Evolutionary conservation across 345 rosid genomes (phyloP).

Genomic region (Eucalyptus camaldulensis): DNA sequence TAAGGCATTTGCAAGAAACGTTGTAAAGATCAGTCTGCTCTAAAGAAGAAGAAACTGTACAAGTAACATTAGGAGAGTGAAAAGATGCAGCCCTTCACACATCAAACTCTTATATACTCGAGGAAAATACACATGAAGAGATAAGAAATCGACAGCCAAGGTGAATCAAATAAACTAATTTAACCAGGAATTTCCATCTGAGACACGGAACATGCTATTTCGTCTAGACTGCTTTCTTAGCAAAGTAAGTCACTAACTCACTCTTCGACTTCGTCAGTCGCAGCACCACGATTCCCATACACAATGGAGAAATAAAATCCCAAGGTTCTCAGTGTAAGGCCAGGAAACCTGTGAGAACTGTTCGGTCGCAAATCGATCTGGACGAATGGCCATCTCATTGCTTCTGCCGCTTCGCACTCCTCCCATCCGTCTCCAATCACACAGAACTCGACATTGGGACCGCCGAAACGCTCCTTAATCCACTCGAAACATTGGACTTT

Average conservation of each 20-base stretch:
- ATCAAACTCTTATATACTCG: neutral
- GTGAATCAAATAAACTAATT: neutral
- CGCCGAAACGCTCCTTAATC: slow-evolving; percentile 48
- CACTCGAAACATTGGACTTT: slow-evolving; percentile 64
- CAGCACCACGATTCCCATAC: slow-evolving; percentile 24
- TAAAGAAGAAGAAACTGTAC: neutral
- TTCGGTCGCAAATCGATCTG: slow-evolving; percentile 56
- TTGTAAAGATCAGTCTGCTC: neutral
- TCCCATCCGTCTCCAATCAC: slow-evolving; percentile 88
- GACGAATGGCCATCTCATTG: slow-evolving; percentile 82
- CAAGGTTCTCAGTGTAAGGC: slow-evolving; percentile 53
- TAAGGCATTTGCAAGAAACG: neutral
- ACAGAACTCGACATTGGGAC: slow-evolving; percentile 45
- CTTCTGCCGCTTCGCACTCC: slow-evolving; percentile 79
- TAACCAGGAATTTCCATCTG: neutral
- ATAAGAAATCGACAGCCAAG: neutral
- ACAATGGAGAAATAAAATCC: slow-evolving; percentile 58
- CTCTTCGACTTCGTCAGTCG: neutral
- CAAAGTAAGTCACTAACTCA: neutral
- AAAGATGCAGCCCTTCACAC: neutral
- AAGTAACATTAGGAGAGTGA: neutral
- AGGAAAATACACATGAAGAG: neutral
- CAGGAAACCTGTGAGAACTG: slow-evolving; percentile 68
- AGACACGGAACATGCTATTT: neutral
- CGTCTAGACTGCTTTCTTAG: neutral